These are phyloP conservation scores for Eucalyptus pumila DNA, from an alignment of 345 rosid species.

Conservation along the genomic window DNA sequence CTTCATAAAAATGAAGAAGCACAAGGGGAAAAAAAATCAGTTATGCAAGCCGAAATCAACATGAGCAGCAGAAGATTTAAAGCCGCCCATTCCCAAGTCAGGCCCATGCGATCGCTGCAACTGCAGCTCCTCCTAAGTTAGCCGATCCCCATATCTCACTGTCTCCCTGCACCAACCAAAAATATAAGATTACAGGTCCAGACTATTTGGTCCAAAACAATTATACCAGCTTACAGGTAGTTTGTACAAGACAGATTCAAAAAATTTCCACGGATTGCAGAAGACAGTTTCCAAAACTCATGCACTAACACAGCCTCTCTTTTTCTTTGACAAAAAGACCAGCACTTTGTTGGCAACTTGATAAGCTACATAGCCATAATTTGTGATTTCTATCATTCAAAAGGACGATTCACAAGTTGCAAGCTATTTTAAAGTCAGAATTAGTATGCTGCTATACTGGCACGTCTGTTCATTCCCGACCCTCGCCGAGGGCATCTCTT, in stretches of 20 bases:
- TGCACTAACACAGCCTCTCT: neutral
- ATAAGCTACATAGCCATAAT: neutral
- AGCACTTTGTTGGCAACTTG: neutral
- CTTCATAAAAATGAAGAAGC: too few relatives aligned
- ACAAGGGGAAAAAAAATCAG: too few relatives aligned
- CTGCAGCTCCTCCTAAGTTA: constrained; percentile 87
- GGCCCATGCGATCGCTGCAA: constrained; percentile 73
- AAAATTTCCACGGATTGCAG: too few relatives aligned
- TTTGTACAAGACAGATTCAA: too few relatives aligned
- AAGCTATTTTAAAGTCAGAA: neutral
- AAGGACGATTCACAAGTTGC: neutral
- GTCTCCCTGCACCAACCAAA: too few relatives aligned
- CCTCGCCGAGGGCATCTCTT: neutral
- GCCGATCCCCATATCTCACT: constrained; percentile 56
- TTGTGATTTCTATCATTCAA: neutral
- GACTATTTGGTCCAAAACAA: too few relatives aligned
- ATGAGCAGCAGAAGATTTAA: neutral
- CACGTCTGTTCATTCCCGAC: neutral
- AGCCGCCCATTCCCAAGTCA: constrained; percentile 44
- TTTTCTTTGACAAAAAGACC: neutral
- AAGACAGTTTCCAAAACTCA: too few relatives aligned
- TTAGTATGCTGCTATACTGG: neutral
- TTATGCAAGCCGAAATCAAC: too few relatives aligned
- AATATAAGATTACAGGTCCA: too few relatives aligned
- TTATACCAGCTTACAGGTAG: neutral